Conservation (phyloP, 2,329 filamentous ascomycete genomes). For the Penicillium verrucosum region DNA sequence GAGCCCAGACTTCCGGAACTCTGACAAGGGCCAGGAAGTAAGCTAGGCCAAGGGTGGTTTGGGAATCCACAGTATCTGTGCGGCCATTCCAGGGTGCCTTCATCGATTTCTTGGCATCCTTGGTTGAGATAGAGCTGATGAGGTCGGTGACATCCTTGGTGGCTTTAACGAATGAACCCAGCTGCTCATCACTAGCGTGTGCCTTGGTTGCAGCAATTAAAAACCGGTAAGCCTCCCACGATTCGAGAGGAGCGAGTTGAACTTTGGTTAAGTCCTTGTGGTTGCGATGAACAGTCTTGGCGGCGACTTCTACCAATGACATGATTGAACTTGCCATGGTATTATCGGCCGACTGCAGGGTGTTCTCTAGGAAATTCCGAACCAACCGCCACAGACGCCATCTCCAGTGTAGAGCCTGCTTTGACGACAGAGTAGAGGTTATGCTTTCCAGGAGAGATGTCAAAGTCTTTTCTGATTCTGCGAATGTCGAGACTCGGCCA, state of each 20-base stretch:
- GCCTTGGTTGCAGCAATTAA: constrained; percentile 28
- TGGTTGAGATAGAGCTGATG: constrained; percentile 21
- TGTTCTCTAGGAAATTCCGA: constrained; percentile 34
- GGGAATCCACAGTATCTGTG: constrained; percentile 33
- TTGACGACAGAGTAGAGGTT: constrained; percentile 31
- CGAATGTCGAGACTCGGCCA: constrained; percentile 22
- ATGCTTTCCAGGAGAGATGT: constrained; percentile 27
- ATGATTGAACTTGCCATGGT: constrained; percentile 19
- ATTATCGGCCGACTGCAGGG: constrained; percentile 21
- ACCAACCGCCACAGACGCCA: constrained; percentile 43
- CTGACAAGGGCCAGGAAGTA: constrained; percentile 36
- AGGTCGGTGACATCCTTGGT: constrained; percentile 28
- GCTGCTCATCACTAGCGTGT: constrained; percentile 17
- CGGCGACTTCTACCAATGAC: constrained; percentile 28
- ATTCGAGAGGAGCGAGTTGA: constrained; percentile 32
- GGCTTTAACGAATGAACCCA: constrained; percentile 25
- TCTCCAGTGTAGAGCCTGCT: constrained; percentile 35
- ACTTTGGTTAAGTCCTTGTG: constrained; percentile 26
- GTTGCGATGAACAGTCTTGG: constrained; percentile 30
- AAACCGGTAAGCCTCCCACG: constrained; percentile 39
- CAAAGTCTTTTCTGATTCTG: constrained; percentile 25
- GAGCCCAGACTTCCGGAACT: constrained; percentile 29
- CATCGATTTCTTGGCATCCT: constrained; percentile 27
- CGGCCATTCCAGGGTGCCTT: constrained; percentile 39
- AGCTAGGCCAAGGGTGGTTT: constrained; percentile 31